These are phyloP conservation scores for Fragaria ananassa DNA, from an alignment of 306 rosid species.

Conservation along the genomic window DNA sequence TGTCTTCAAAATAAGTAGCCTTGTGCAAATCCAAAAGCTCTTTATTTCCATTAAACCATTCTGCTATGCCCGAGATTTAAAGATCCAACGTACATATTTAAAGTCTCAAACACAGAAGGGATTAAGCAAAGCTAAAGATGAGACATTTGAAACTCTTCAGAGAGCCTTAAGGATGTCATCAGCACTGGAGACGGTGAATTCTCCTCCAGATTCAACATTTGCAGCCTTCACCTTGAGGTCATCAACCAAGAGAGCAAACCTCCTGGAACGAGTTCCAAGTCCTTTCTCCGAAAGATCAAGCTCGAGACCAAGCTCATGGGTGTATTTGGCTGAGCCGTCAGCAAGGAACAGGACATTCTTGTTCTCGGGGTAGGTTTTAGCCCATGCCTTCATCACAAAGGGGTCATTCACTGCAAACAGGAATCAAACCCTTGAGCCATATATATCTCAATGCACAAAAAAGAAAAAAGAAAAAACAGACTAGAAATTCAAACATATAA, in stretches of 20 bases:
- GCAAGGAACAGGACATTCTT: constrained; percentile 87
- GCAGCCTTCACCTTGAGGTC: constrained; percentile 84
- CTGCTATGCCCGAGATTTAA: neutral
- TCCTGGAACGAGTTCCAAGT: constrained; percentile 69
- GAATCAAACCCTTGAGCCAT: neutral
- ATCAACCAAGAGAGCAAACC: constrained; percentile 79
- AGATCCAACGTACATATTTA: neutral
- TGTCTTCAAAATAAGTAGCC: neutral
- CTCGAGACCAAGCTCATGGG: constrained; percentile 77
- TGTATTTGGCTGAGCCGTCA: constrained; percentile 83
- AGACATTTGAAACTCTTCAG: constrained; percentile 22
- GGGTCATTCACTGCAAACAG: constrained; percentile 77
- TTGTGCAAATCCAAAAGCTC: neutral
- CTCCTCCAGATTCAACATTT: constrained; percentile 77
- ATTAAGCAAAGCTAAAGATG: neutral
- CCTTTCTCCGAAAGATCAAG: constrained; percentile 82
- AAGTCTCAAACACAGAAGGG: neutral
- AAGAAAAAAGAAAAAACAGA: neutral
- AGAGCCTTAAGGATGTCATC: constrained; percentile 92
- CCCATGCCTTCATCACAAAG: constrained; percentile 88
- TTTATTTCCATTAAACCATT: constrained; percentile 11
- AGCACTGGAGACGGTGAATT: constrained; percentile 76
- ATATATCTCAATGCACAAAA: neutral
- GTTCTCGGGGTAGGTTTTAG: constrained; percentile 77
- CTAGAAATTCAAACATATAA: neutral